Percentiles rank a stretch among this genome's conserved stretches.
These are phyloP conservation scores for Multifurca ochricompacta DNA, from an alignment of 768 basidiomycete genomes.

Conservation along the genomic window DNA sequence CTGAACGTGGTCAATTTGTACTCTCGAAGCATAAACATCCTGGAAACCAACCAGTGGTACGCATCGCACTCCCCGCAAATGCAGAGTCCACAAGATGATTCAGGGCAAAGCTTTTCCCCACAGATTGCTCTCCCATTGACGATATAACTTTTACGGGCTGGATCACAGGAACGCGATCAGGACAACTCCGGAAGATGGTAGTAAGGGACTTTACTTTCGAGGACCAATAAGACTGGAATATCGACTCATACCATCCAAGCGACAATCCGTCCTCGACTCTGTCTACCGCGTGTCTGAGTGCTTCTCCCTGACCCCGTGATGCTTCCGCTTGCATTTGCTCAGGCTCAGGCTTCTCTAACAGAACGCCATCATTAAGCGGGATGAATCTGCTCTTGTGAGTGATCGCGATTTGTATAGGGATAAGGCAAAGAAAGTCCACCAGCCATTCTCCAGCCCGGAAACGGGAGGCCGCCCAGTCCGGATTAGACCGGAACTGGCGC, in stretches of 20 bases:
- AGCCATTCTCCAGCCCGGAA: slow-evolving; percentile 57
- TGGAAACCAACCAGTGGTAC: slow-evolving; percentile 38
- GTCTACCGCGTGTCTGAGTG: slow-evolving; percentile 51
- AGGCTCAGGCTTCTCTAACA: slow-evolving; percentile 39
- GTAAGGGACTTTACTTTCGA: slow-evolving; percentile 44
- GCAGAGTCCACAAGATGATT: slow-evolving; percentile 60
- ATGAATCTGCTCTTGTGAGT: slow-evolving; percentile 54
- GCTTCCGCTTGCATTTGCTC: too few relatives aligned
- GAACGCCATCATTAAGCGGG: slow-evolving; percentile 54
- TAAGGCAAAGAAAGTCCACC: slow-evolving; percentile 51
- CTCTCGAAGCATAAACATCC: not conserved
- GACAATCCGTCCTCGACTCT: slow-evolving; percentile 49
- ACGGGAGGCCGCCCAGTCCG: slow-evolving; percentile 27
- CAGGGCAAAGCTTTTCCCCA: slow-evolving; percentile 51
- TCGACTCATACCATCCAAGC: slow-evolving; percentile 59
- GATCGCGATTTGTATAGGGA: slow-evolving; percentile 57
- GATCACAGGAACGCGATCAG: not conserved
- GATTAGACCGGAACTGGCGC: not conserved
- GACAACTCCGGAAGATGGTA: not conserved
- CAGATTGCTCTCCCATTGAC: slow-evolving; percentile 63
- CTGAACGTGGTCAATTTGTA: slow-evolving; percentile 20
- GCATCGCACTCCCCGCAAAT: slow-evolving; percentile 59
- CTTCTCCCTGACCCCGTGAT: too few relatives aligned
- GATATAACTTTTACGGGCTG: slow-evolving; percentile 59
- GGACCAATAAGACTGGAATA: slow-evolving; percentile 58